Base-by-base conservation (phyloP, 306 rosid genomes). In the Vicia sativa region DNA sequence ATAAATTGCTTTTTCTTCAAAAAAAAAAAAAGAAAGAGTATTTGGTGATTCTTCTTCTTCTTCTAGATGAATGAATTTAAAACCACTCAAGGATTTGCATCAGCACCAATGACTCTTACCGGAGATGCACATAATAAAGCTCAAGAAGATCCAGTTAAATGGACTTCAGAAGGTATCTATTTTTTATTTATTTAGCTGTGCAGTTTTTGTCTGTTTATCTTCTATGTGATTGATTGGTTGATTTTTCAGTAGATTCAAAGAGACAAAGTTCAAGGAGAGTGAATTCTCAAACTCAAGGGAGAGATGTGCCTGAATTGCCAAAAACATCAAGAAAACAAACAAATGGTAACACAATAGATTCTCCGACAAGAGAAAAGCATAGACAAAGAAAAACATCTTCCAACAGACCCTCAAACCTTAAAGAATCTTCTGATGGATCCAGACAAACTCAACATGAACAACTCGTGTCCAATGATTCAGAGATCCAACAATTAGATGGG, bases 11-110 rank as follows among this genome's bases (percentile, higher is more conserved):
- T 78, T 73, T 63, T 46, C 54, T 41, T 69, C 42, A 57, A 39
- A 43, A 53, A 37, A 38, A 21, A 42, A 49, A 43, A 53, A 37
- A 38, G 52, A 49, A 43, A 53, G 28, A 38, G 52, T 55, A 49
- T 26, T 23, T 3, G 16, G 37, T 55, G 55, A 41, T 35, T 69
- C 48, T 41, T 25, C 77, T 72, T 43, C 19, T 75, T 38, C n/a
- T 7, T 79, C 76, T 83, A 92, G 98, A 86, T 89, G 93, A 84
- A 71, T 56, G 96, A 87, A 64, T 92, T 81, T 65, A 81, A 84
- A 80, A 0, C 52, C 37, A 14, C 89, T 13, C 59, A 86, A 5
- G 74, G 76, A 16, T 55, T 8, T 65, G 26, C 91, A 52, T 81
- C 89, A 3, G 60, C 76, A 12, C 88, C 97, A 18, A 18, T 78